Evolutionary conservation across 2,329 filamentous ascomycete species (phyloP).

Genomic region (Alternaria tenuissima): DNA sequence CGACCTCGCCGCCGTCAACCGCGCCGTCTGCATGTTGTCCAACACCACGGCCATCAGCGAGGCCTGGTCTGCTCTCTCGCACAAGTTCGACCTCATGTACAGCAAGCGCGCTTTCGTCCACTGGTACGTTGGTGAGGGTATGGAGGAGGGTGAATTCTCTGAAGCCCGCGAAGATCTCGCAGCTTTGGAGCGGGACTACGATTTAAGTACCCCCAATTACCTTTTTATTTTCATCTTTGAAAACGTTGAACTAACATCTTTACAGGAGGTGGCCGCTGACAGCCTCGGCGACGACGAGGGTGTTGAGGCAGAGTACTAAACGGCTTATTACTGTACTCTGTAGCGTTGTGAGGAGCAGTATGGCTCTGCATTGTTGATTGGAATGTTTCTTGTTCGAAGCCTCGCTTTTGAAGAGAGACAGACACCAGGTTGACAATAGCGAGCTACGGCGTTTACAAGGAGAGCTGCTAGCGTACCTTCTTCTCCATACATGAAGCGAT

Average conservation of each 20-base stretch:
- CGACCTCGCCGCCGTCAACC: conserved; percentile 96
- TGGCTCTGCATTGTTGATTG: conserved; percentile 40
- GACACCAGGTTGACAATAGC: conserved; percentile 25
- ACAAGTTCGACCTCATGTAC: conserved; percentile 99
- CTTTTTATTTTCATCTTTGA: no score
- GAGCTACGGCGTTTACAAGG: conserved; percentile 32
- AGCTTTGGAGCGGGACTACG: conserved; percentile 97
- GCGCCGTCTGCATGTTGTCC: conserved; percentile 98
- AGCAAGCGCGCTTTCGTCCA: conserved; percentile 99
- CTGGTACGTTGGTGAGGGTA: conserved; percentile 99
- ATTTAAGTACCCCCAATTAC: neutral
- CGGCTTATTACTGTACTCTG: conserved; percentile 27
- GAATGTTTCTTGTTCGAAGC: conserved; percentile 31
- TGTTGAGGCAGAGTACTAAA: conserved; percentile 89
- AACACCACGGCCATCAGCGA: conserved; percentile 99
- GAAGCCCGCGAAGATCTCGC: conserved; percentile 98
- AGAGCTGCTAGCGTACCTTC: conserved; percentile 25
- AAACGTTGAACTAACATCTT: no score
- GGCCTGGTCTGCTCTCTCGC: conserved; percentile 93
- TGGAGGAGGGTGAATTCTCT: conserved; percentile 99
- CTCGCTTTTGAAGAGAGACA: conserved; percentile 29
- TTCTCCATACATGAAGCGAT: conserved; percentile 32
- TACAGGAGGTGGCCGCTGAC: conserved; percentile 86
- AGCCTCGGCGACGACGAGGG: conserved; percentile 87
- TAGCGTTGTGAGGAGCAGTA: conserved; percentile 30